A percentile compares a stretch with the other conserved stretches of the same genome.
Conservation (phyloP, 2,329 filamentous ascomycete genomes). For the Xylaria sp. region DNA sequence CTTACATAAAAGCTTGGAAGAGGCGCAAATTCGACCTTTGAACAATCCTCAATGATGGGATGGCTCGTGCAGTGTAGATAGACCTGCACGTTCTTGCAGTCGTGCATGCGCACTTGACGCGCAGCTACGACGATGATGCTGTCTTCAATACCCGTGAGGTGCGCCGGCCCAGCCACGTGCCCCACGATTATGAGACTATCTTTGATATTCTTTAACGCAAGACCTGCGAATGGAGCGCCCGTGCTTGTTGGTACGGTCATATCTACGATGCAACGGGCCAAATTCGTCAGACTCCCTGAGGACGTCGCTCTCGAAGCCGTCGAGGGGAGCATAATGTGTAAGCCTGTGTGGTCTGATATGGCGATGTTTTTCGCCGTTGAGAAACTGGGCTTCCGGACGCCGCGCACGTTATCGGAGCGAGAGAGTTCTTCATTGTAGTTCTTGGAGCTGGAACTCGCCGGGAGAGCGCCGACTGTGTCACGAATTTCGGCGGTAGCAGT, state of each 20-base stretch:
- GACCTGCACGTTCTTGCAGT: conserved; percentile 78
- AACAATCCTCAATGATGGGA: conserved; percentile 93
- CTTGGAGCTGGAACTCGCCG: conserved; percentile 42
- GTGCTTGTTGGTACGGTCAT: conserved; percentile 70
- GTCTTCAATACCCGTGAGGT: conserved; percentile 76
- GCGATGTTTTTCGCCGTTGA: conserved; percentile 64
- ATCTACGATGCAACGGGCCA: conserved; percentile 77
- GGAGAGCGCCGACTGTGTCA: conserved; percentile 48
- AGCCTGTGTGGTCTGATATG: conserved; percentile 69
- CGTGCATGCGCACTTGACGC: conserved; percentile 92
- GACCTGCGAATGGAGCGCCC: conserved; percentile 71
- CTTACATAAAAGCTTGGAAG: conserved; percentile 73
- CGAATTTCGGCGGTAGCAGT: conserved; percentile 37
- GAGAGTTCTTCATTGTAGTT: conserved; percentile 66
- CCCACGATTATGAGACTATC: conserved; percentile 78
- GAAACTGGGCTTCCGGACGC: conserved; percentile 67
- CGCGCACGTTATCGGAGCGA: conserved; percentile 38
- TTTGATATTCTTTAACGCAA: conserved; percentile 70
- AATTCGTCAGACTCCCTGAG: conserved; percentile 73
- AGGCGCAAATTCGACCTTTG: conserved; percentile 76
- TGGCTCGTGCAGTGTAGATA: conserved; percentile 83
- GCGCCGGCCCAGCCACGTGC: conserved; percentile 77
- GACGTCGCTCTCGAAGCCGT: conserved; percentile 74
- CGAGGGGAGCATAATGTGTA: conserved; percentile 78
- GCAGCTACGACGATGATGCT: conserved; percentile 80